Conservation (phyloP, 2,329 filamentous ascomycete species). For the Tothia fuscella region DNA sequence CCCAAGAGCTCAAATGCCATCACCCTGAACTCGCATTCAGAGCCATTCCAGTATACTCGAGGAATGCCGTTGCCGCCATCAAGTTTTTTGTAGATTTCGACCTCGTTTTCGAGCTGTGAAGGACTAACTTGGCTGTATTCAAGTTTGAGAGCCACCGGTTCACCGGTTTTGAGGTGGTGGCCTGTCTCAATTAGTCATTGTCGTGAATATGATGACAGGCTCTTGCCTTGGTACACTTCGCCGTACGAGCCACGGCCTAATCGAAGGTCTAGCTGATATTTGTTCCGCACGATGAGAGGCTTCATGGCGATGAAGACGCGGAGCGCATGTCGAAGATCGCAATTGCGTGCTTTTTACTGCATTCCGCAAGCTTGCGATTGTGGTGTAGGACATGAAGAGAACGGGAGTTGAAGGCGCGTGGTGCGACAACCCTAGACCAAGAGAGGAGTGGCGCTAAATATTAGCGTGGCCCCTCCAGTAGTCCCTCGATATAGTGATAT, state of each 20-base stretch:
- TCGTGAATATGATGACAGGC: neutral
- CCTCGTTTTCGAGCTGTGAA: conserved; percentile 96
- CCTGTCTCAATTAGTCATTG: neutral
- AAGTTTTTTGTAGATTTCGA: conserved; percentile 78
- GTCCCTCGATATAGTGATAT: too few species aligned
- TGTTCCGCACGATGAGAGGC: conserved; percentile 11
- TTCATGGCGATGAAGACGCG: conserved; percentile 8
- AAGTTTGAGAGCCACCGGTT: conserved; percentile 99
- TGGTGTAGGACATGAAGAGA: neutral
- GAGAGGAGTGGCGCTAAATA: neutral
- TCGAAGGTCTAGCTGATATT: conserved; percentile 13
- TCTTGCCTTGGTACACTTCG: conserved; percentile 13
- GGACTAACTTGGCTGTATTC: conserved; percentile 99
- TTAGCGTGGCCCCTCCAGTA: too few species aligned
- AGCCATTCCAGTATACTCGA: conserved; percentile 98
- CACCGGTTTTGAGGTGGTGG: conserved; percentile 82
- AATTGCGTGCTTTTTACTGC: conserved; percentile 3
- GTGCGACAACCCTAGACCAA: neutral
- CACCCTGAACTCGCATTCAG: conserved; percentile 98
- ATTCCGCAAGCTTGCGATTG: conserved; percentile 8
- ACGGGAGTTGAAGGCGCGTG: neutral
- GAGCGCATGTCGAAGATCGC: conserved; percentile 11
- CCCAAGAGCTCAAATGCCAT: conserved; percentile 98
- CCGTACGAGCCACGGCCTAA: conserved; percentile 14
- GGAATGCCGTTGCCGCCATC: conserved; percentile 96